These are phyloP conservation scores for Saturnispora silvae DNA, from an alignment of 805 yeast species.

Conservation along the genomic window DNA sequence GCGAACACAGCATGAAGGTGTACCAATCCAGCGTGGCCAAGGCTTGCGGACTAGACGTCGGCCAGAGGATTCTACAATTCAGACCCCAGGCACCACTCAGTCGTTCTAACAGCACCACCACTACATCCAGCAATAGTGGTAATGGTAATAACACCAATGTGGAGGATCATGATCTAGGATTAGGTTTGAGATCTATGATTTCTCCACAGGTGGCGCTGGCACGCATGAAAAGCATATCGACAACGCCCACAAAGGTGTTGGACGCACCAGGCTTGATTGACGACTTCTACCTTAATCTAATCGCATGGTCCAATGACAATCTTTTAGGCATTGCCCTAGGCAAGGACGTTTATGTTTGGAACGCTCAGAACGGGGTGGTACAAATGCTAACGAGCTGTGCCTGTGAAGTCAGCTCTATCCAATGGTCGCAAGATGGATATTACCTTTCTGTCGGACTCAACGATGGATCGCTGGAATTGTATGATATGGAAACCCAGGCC, in stretches of 20 bases:
- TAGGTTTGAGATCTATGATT: slow-evolving; percentile 18
- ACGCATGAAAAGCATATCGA: slow-evolving; percentile 66
- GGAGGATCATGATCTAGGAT: too few species aligned
- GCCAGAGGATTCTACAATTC: slow-evolving; percentile 74
- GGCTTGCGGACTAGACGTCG: slow-evolving; percentile 84
- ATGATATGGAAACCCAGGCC: slow-evolving; percentile 80
- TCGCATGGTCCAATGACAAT: slow-evolving; percentile 82
- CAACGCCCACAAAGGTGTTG: slow-evolving; percentile 83
- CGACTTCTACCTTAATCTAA: slow-evolving; percentile 79
- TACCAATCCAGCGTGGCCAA: slow-evolving; percentile 81
- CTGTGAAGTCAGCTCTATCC: slow-evolving; percentile 53
- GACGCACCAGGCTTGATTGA: slow-evolving; percentile 95
- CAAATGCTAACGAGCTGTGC: slow-evolving; percentile 51
- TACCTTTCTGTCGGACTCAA: slow-evolving; percentile 76
- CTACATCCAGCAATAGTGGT: slow-evolving; percentile 11
- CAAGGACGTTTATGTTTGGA: slow-evolving; percentile 81
- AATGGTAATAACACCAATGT: slow-evolving; percentile 10
- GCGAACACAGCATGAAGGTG: slow-evolving; percentile 41
- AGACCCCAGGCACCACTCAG: slow-evolving; percentile 76
- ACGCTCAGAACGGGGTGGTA: slow-evolving; percentile 75
- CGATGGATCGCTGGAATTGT: slow-evolving; percentile 79
- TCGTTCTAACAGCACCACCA: slow-evolving; percentile 13
- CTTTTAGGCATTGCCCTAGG: slow-evolving; percentile 83
- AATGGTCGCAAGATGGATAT: slow-evolving; percentile 88
- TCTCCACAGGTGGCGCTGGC: slow-evolving; percentile 45